Percentiles rank a stretch among this genome's conserved stretches.
phyloP scores from a whole-genome alignment of 805 yeast species.

The Nakazawaea anatomiae region DNA sequence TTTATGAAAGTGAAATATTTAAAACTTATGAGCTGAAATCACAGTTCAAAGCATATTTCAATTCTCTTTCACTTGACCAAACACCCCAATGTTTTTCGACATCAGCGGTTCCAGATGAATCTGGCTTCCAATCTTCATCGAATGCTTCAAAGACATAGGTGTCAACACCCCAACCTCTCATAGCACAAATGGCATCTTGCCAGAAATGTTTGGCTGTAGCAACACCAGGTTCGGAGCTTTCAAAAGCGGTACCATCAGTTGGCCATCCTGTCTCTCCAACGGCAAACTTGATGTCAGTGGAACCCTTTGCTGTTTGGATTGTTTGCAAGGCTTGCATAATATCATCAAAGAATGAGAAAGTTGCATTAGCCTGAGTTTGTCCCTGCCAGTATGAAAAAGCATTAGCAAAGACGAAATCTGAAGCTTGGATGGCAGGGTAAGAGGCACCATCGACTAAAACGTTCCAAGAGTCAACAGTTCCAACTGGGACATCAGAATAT shows the following conservation, averaged over 20 bases:
- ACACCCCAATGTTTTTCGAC: constrained; percentile 97
- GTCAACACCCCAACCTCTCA: constrained; percentile 94
- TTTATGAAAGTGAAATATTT: too few species aligned
- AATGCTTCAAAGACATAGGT: constrained; percentile 91
- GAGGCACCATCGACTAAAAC: constrained; percentile 75
- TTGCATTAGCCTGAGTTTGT: constrained; percentile 74
- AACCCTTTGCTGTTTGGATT: constrained; percentile 81
- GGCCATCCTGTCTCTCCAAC: constrained; percentile 99
- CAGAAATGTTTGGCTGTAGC: constrained; percentile 75
- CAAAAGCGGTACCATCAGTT: constrained; percentile 72
- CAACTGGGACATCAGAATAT: constrained; percentile 68
- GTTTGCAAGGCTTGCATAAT: constrained; percentile 95
- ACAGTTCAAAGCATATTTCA: constrained; percentile 44
- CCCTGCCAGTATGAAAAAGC: constrained; percentile 99
- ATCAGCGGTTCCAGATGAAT: constrained; percentile 74
- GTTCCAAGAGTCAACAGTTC: constrained; percentile 97
- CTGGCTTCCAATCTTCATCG: constrained; percentile 96
- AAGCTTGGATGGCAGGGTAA: constrained; percentile 64
- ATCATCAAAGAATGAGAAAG: constrained; percentile 92
- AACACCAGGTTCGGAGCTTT: constrained; percentile 59
- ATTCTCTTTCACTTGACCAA: constrained; percentile 44
- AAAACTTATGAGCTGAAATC: constrained; percentile 28
- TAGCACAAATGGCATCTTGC: constrained; percentile 86
- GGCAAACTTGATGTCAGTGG: constrained; percentile 84
- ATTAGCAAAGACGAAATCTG: constrained; percentile 86